phyloP scores from a whole-genome alignment of 2,329 filamentous ascomycete genomes.

The Microsporum audouinii region DNA sequence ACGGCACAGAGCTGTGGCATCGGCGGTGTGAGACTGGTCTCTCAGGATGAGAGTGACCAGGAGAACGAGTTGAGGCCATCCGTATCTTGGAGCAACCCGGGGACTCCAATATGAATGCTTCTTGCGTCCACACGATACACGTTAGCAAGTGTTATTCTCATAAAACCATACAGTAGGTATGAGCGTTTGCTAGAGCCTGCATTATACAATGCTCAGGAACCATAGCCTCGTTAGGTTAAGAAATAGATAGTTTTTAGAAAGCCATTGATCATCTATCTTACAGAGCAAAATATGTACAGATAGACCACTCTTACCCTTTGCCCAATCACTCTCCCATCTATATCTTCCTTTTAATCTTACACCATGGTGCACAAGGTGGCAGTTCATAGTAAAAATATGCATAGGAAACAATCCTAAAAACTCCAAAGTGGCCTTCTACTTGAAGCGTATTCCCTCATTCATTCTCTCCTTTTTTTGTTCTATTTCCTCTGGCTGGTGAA shows the following conservation, averaged over 20 bases:
- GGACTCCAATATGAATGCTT: not conserved
- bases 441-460: not conserved
- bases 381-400: not conserved
- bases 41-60: slow-evolving; percentile 4
- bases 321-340: not conserved
- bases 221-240: not conserved
- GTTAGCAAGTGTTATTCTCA: no score
- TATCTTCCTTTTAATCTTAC: not conserved
- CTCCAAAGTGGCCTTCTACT: not conserved
- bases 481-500: not conserved
- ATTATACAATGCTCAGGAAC: no score
- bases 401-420: not conserved
- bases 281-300: slow-evolving; percentile 1
- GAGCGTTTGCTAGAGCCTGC: not conserved
- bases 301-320: not conserved
- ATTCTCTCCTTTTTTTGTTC: not conserved
- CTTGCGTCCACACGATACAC: not conserved
- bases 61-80: slow-evolving; percentile 3
- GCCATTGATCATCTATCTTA: not conserved
- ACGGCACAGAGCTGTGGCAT: not conserved
- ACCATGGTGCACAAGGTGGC: not conserved
- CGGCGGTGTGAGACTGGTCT: slow-evolving; percentile 8
- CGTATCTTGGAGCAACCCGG: not conserved
- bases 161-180: not conserved
- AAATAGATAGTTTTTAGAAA: not conserved